Conservation (phyloP, 331 rosid species). For the Dryas integrifolia region DNA sequence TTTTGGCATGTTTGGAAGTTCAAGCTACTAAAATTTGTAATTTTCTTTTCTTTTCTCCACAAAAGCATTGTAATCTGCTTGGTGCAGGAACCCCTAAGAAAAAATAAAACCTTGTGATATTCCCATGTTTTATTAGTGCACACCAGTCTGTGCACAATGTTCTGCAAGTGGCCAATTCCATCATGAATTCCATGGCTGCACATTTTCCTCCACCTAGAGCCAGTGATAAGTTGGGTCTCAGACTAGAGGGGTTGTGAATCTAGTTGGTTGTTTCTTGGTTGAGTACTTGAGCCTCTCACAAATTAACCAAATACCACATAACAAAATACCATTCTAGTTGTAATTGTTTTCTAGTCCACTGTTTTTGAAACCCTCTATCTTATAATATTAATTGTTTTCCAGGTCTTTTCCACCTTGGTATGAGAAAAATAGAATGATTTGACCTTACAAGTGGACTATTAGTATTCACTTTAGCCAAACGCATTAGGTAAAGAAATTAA, state of each 20-base stretch:
- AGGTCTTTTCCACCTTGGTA: neutral
- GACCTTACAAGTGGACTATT: neutral
- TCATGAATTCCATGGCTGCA: neutral
- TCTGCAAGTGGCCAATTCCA: neutral
- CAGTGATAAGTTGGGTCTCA: neutral
- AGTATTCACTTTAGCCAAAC: neutral
- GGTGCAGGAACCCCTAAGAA: neutral
- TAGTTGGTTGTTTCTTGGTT: no score
- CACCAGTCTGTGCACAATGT: neutral
- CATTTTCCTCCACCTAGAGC: no score
- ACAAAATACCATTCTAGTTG: neutral
- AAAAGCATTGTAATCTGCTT: neutral
- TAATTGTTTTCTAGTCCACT: neutral
- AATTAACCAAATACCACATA: no score
- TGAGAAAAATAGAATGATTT: neutral
- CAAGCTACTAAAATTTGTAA: no score
- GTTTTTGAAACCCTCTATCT: neutral
- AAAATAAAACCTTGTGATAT: no score
- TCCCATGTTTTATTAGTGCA: no score
- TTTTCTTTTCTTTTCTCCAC: no score
- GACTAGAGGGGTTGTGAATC: neutral
- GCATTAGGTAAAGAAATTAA: neutral
- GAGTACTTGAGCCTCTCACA: no score
- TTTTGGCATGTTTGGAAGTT: no score
- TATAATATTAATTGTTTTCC: neutral